Evolutionary conservation across 108 stramenopile genomes (phyloP).

Genomic region (Skeletonema grethae): DNA sequence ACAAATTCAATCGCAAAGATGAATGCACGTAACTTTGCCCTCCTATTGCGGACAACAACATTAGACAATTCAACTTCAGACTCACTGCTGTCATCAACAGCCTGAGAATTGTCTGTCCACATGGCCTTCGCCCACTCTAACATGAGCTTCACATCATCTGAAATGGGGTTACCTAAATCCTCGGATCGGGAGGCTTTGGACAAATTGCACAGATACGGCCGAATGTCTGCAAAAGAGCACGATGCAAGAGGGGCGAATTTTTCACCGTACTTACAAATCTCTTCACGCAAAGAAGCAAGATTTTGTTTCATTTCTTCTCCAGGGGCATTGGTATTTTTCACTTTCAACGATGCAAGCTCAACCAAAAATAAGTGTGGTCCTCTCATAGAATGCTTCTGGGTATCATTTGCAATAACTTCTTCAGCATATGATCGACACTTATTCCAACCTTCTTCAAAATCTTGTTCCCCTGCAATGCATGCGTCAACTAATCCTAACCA

Average conservation of each 20-base stretch:
- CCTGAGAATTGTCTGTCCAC: slow-evolving; percentile 31
- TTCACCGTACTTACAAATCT: slow-evolving; percentile 50
- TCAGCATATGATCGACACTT: slow-evolving; percentile 24
- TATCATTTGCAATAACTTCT: slow-evolving; percentile 20
- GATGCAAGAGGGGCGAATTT: slow-evolving; percentile 55
- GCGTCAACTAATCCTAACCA: slow-evolving; percentile 66
- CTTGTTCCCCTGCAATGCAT: not conserved
- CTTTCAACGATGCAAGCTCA: slow-evolving; percentile 51
- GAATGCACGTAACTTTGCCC: slow-evolving; percentile 57
- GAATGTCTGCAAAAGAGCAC: slow-evolving; percentile 75
- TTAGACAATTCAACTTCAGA: slow-evolving; percentile 3
- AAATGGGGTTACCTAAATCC: not conserved
- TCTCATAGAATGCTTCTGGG: slow-evolving; percentile 39
- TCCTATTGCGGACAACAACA: slow-evolving; percentile 41
- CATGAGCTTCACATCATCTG: slow-evolving; percentile 17
- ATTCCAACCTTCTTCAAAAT: slow-evolving; percentile 26
- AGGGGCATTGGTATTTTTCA: slow-evolving; percentile 4
- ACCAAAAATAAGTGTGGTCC: slow-evolving; percentile 62
- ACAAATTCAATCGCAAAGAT: slow-evolving; percentile 64
- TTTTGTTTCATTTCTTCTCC: slow-evolving; percentile 8
- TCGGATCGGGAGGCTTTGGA: not conserved
- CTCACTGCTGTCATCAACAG: slow-evolving; percentile 2
- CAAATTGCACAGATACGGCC: slow-evolving; percentile 43
- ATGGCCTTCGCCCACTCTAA: slow-evolving; percentile 50
- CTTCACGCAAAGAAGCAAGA: slow-evolving; percentile 19